Evolutionary conservation across 1,284 basidiomycete species (phyloP), one percentile per base, ranked within the genome.

Genomic region (Austroboletus sp.): DNA sequence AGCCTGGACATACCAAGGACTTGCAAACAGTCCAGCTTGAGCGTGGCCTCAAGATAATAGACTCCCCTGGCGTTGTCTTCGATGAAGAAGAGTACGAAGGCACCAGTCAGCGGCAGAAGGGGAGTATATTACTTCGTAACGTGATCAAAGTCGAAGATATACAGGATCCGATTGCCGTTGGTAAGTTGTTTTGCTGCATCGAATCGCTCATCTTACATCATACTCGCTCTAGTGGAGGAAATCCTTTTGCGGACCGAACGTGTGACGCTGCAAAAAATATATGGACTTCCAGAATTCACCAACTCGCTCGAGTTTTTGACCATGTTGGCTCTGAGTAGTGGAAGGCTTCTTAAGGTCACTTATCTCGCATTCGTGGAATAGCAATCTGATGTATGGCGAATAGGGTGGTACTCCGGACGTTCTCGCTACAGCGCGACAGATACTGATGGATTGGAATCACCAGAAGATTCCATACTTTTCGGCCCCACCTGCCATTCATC

Each of bases 11-110:
- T 62, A 98, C 95, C 5, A 91, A 91, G 53, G 88, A 92, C 29
- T 74, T 97, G n/a, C 95, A 98, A 66, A 88, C 88, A 13, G 73
- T 98, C 3, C 89, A 91, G 56, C 77, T 98, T 2, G 94, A 98
- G 66, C 89, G 94, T 44, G 89, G 91, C 1, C 78, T 98, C 55
- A 82, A 86, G 44, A 85, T 98, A 23, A 75, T 98, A 11, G 96
- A 98, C 68, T 97, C 93, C 41, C 95, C 96, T 0, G 95, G 95
- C 52, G 93, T 98, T 25, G 89, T 98, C 1, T 90, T 91, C 53
- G 88, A 92, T 53, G 88, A 86, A 51, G 75, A 82, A 51, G 70
- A 76, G 39, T 70, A 75, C 48, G 59, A 70, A 44, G 61, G 70
- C 56, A 68, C 73, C 40, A 72, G 76, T 59, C 72, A 74, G 26